Conservation (phyloP, 2,329 filamentous ascomycete species). For the Verruconis gallopava region DNA sequence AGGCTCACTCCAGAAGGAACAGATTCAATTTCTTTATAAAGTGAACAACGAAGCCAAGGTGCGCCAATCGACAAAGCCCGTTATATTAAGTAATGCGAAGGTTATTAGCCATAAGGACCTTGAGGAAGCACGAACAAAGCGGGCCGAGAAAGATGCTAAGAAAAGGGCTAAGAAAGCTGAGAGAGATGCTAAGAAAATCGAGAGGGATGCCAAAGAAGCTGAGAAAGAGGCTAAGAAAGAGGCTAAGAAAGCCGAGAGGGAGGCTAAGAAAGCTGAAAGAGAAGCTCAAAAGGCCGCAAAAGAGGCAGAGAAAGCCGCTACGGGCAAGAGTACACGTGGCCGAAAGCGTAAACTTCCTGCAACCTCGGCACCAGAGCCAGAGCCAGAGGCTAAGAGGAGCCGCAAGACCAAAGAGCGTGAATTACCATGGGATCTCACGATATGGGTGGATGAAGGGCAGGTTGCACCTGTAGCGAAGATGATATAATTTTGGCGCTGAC, state of each 20-base stretch:
- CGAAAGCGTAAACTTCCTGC: slow-evolving; percentile 10
- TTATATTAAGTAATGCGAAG: slow-evolving; percentile 15
- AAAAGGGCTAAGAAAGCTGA: too few relatives aligned
- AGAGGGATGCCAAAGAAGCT: too few relatives aligned
- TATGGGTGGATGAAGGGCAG: background rate
- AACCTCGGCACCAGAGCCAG: too few relatives aligned
- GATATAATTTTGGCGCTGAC: too few relatives aligned
- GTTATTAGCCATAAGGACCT: slow-evolving; percentile 18
- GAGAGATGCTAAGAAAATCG: too few relatives aligned
- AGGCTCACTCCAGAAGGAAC: slow-evolving; percentile 15
- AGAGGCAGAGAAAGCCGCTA: background rate
- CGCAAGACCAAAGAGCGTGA: slow-evolving; percentile 6
- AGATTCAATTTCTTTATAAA: slow-evolving; percentile 16
- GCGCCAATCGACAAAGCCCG: slow-evolving; percentile 15
- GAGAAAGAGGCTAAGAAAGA: slow-evolving; percentile 17
- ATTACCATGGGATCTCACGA: background rate
- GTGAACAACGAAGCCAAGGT: slow-evolving; percentile 18
- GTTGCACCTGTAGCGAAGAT: slow-evolving; percentile 2
- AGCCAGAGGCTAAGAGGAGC: too few relatives aligned
- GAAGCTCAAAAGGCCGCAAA: too few relatives aligned
- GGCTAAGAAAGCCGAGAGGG: too few relatives aligned
- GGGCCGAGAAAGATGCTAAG: slow-evolving; percentile 13
- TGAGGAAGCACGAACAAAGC: slow-evolving; percentile 14
- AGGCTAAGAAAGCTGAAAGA: too few relatives aligned
- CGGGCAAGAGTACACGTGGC: slow-evolving; percentile 9